Percentiles rank a stretch among this genome's conserved stretches.
phyloP scores from a whole-genome alignment of 805 yeast species.

The Myxozyma monticola region DNA sequence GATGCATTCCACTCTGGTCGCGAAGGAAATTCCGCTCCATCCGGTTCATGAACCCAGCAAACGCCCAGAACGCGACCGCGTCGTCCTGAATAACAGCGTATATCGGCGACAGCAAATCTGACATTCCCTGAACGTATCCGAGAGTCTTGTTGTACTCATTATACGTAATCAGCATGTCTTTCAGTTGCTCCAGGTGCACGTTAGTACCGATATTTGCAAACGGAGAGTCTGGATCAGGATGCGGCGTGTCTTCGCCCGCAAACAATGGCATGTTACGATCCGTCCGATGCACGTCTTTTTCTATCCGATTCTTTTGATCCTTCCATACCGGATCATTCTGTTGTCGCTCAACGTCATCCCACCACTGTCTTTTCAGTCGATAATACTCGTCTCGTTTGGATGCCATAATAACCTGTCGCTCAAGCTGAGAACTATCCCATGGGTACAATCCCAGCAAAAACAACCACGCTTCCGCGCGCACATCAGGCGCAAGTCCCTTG shows the following conservation, averaged over 20 bases:
- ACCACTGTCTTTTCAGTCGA: slow-evolving; percentile 61
- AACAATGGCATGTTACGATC: slow-evolving; percentile 76
- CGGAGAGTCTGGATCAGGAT: slow-evolving; percentile 48
- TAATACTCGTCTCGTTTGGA: slow-evolving; percentile 62
- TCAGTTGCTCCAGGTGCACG: slow-evolving; percentile 68
- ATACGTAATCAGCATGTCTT: slow-evolving; percentile 80
- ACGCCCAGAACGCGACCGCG: slow-evolving; percentile 82
- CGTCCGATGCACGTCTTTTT: slow-evolving; percentile 89
- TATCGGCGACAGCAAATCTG: slow-evolving; percentile 84
- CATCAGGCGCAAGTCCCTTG: slow-evolving; percentile 59
- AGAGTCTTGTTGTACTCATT: slow-evolving; percentile 79
- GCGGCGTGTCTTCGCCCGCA: slow-evolving; percentile 47
- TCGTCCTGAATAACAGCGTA: slow-evolving; percentile 68
- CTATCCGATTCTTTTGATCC: slow-evolving; percentile 86
- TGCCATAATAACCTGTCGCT: slow-evolving; percentile 58
- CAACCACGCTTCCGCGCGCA: slow-evolving; percentile 79
- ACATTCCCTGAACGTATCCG: slow-evolving; percentile 98
- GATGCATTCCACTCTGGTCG: slow-evolving; percentile 90
- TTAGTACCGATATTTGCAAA: slow-evolving; percentile 70
- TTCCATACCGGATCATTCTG: slow-evolving; percentile 71
- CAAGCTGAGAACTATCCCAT: slow-evolving; percentile 78
- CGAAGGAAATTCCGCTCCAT: slow-evolving; percentile 93
- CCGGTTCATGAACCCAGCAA: slow-evolving; percentile 81
- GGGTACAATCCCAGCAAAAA: slow-evolving; percentile 81
- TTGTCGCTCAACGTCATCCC: slow-evolving; percentile 62